Base-by-base conservation (phyloP, 345 rosid species). In the Laguncularia racemosa region DNA sequence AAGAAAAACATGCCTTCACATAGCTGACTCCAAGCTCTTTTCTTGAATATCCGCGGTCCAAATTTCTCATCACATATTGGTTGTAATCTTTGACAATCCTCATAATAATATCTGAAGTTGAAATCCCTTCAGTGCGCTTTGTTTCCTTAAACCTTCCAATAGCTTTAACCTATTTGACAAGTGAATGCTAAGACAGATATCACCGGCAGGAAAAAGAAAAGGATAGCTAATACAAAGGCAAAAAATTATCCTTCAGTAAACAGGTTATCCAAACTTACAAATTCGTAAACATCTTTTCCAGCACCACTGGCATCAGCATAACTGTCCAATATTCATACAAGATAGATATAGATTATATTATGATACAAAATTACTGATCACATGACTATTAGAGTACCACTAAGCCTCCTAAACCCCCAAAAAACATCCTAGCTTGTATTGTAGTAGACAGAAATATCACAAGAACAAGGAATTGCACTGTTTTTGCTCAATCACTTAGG, bases 251-350 rank as follows among this genome's bases (percentile, higher is more conserved):
- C 40, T 33, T 33, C 40, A 33, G 9, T 4, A 33, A 33, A 33
- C 40, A 33, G 40, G 40, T 7, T 33, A 33, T 33, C 55, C 55
- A 11, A 38, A 80, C 96, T 82, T 71, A 88, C 97, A 76, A 91
- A 88, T 75, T 91, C 97, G 64, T 88, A 91, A 49, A 91, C 95
- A 75, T 88, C 96, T 14, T 88, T 82, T 21, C 84, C 95, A 66
- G 95, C 88, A 59, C 96, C 97, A 56, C 91, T 91, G 33, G 83
- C 74, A 69, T 91, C 97, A n/a, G 95, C 96, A 76, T 91, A 85
- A 64, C 96, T 91, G 81, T 51, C 60, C 14, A 61, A 44, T 45
- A 14, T 48, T 53, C 43, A 61, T 12, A 16, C 12, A 52, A 52
- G 38, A 43, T 18, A 13, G 21, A 44, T 12, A 38, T 19, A 49